These are phyloP conservation scores for Meira nashicola DNA, from an alignment of 1,284 basidiomycete species.

Conservation along the genomic window DNA sequence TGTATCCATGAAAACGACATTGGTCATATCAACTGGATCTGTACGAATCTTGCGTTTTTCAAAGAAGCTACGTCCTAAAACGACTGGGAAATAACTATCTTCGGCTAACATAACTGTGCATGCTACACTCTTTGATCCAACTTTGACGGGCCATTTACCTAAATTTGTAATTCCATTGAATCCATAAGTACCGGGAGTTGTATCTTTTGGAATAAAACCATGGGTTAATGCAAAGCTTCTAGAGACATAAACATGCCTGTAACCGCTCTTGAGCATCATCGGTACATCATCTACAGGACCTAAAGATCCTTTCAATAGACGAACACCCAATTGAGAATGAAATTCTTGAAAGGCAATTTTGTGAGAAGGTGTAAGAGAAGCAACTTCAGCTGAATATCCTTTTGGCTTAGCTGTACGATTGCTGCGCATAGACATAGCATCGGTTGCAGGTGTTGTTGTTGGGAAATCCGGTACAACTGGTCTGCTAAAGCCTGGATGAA, in stretches of 20 bases:
- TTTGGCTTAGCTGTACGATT: constrained; percentile 24
- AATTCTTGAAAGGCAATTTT: constrained; percentile 53
- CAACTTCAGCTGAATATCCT: constrained; percentile 2
- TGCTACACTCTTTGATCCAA: constrained; percentile 57
- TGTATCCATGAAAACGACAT: constrained; percentile 83
- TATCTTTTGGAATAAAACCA: constrained; percentile 80
- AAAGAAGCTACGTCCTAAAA: constrained; percentile 87
- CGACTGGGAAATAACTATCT: constrained; percentile 93
- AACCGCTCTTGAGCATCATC: constrained; percentile 86
- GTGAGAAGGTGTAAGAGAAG: constrained; percentile 27
- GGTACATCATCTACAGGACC: constrained; percentile 72
- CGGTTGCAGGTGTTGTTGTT: constrained; percentile 17
- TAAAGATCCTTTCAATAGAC: constrained; percentile 84
- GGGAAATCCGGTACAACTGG: constrained; percentile 32
- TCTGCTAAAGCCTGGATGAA: constrained; percentile 37
- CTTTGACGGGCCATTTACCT: constrained; percentile 55
- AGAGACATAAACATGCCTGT: constrained; percentile 91
- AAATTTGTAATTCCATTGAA: constrained; percentile 67
- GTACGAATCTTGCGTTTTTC: constrained; percentile 75
- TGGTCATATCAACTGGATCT: constrained; percentile 66
- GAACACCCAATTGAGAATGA: constrained; percentile 63
- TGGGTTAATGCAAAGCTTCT: constrained; percentile 84
- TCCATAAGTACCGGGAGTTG: constrained; percentile 64
- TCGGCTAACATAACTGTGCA: constrained; percentile 69
- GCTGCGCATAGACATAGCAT: constrained; percentile 30